Conservation (phyloP, 305 asterid genomes). For the Fraxinus velutina region DNA sequence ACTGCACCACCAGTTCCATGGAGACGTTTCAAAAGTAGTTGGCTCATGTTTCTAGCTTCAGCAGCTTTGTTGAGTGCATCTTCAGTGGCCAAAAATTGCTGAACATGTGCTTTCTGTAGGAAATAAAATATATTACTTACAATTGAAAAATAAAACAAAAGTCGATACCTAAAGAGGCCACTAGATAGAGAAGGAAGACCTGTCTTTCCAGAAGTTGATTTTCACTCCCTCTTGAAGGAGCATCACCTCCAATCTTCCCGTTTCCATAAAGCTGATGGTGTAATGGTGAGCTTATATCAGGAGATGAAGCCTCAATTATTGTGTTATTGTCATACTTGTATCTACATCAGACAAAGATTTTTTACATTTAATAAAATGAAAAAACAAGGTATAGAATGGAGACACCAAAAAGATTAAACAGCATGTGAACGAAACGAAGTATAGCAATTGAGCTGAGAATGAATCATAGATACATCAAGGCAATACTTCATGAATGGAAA, state of each 20-base stretch:
- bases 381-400: background rate
- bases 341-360: constrained; percentile 34
- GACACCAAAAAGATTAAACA: background rate
- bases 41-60: constrained; percentile 55
- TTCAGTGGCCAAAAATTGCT: constrained; percentile 71
- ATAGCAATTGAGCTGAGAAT: background rate
- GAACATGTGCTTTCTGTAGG: constrained; percentile 50
- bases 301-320: constrained; percentile 75
- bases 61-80: constrained; percentile 82
- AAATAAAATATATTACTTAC: background rate
- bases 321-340: constrained; percentile 83
- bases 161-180: background rate
- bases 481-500: background rate
- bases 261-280: constrained; percentile 84
- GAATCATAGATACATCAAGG: background rate
- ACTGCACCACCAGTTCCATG: constrained; percentile 75
- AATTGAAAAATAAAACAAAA: background rate
- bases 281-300: constrained; percentile 77
- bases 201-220: constrained; percentile 97
- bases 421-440: background rate
- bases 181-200: constrained; percentile 36
- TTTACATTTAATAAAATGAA: background rate
- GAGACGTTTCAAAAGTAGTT: constrained; percentile 70
- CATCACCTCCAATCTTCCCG: constrained; percentile 72
- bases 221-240: constrained; percentile 68